These are phyloP conservation scores for Paramyrothecium roridum DNA, from an alignment of 2,329 filamentous ascomycete species.

Conservation along the genomic window DNA sequence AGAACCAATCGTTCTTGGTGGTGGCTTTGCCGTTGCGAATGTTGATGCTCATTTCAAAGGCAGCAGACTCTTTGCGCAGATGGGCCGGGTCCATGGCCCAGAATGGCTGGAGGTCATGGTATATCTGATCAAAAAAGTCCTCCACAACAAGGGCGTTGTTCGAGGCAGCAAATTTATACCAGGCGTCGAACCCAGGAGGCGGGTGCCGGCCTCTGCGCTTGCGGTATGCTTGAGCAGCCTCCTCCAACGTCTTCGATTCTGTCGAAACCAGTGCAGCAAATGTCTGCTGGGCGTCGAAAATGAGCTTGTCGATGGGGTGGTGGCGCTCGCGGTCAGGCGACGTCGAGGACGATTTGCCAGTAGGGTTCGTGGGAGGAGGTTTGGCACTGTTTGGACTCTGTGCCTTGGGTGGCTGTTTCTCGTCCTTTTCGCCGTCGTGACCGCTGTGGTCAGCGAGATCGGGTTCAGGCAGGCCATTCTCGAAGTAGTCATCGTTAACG, in stretches of 20 bases:
- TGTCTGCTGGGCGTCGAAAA: slow-evolving; percentile 39
- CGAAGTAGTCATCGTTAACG: background rate
- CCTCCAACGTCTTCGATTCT: slow-evolving; percentile 46
- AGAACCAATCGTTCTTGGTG: slow-evolving; percentile 53
- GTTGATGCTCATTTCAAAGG: slow-evolving; percentile 61
- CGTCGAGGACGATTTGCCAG: background rate
- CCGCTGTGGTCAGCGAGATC: background rate
- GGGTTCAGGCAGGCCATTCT: background rate
- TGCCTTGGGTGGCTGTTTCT: slow-evolving; percentile 2
- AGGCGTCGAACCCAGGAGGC: slow-evolving; percentile 59
- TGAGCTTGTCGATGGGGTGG: slow-evolving; percentile 52
- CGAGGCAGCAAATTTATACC: slow-evolving; percentile 54
- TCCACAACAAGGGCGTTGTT: slow-evolving; percentile 55
- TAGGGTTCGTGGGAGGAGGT: slow-evolving; percentile 1
- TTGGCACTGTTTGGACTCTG: background rate
- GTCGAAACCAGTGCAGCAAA: slow-evolving; percentile 36
- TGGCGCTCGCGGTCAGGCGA: slow-evolving; percentile 3
- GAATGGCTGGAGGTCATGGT: slow-evolving; percentile 57
- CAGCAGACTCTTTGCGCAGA: slow-evolving; percentile 49
- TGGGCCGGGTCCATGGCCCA: slow-evolving; percentile 47
- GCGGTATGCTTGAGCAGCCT: slow-evolving; percentile 57
- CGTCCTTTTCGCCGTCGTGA: background rate
- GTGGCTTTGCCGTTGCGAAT: slow-evolving; percentile 51
- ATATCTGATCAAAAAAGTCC: slow-evolving; percentile 63
- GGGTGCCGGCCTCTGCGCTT: slow-evolving; percentile 57